Conservation (phyloP, 2,329 filamentous ascomycete genomes). For the Waltergamsia citrina region DNA sequence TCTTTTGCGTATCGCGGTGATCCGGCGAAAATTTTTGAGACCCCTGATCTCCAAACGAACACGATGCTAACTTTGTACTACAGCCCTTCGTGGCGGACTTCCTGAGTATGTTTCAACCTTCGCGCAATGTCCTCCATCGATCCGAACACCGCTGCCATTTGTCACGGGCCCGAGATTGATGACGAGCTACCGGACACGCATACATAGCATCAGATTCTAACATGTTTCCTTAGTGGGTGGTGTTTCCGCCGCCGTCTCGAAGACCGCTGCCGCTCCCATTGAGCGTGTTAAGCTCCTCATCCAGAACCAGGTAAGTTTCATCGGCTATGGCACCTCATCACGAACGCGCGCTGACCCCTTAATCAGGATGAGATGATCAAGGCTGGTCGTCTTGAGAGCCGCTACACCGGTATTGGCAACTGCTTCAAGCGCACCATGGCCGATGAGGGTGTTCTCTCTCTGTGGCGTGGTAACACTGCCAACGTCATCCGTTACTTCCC, state of each 20-base stretch:
- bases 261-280: constrained; percentile 99
- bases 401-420: constrained; percentile 88
- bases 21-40: constrained; percentile 6
- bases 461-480: constrained; percentile 99
- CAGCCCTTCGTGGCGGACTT: constrained; percentile 97
- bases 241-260: constrained; percentile 99
- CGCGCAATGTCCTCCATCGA: neutral
- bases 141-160: constrained; percentile 3
- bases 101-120: constrained; percentile 68
- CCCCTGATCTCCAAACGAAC: neutral
- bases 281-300: constrained; percentile 99
- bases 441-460: constrained; percentile 85
- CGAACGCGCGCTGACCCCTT: constrained; percentile 17
- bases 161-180: neutral
- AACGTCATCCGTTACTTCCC: constrained; percentile 99
- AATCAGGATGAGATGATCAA: constrained; percentile 98
- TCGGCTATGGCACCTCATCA: neutral
- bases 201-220: constrained; percentile 10
- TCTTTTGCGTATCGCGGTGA: too few species aligned
- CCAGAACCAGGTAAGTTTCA: constrained; percentile 90
- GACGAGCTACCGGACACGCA: neutral
- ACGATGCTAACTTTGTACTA: constrained; percentile 22
- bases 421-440: constrained; percentile 91
- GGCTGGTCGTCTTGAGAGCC: constrained; percentile 93
- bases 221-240: constrained; percentile 70